Conservation (phyloP, 345 rosid genomes). For the Psidium friedrichsthalianum region DNA sequence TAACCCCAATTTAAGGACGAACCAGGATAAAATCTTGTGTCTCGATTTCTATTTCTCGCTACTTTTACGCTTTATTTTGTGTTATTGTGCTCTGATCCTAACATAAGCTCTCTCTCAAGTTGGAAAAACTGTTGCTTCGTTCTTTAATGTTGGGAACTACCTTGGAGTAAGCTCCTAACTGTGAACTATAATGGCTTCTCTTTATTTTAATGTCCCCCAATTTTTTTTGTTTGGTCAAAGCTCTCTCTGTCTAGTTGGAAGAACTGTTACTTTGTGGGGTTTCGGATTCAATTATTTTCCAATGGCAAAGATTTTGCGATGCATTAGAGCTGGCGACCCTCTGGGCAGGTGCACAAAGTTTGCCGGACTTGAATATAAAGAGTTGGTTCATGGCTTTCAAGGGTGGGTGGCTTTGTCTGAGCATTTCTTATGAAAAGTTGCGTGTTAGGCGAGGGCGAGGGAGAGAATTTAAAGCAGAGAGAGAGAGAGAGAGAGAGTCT, state of each 20-base stretch:
- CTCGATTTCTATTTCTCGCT: no score
- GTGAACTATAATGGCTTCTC: constrained; percentile 18
- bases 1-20: no score
- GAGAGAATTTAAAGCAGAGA: neutral
- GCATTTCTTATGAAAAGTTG: neutral
- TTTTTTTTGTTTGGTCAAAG: no score
- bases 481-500: neutral
- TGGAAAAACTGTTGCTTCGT: neutral
- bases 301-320: neutral
- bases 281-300: neutral
- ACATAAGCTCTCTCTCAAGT: no score
- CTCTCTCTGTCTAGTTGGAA: neutral
- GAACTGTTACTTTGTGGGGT: neutral
- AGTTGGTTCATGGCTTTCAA: neutral
- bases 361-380: neutral
- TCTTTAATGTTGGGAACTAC: constrained; percentile 20
- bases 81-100: no score
- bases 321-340: neutral
- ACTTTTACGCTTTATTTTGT: no score
- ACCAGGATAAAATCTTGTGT: no score
- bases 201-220: neutral
- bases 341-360: neutral
- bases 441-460: neutral
- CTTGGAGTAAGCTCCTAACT: neutral
- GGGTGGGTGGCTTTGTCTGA: neutral